A percentile compares a stretch with the other conserved stretches of the same genome.
phyloP scores from a whole-genome alignment of 768 basidiomycete species.

The Auriscalpium microsporum region DNA sequence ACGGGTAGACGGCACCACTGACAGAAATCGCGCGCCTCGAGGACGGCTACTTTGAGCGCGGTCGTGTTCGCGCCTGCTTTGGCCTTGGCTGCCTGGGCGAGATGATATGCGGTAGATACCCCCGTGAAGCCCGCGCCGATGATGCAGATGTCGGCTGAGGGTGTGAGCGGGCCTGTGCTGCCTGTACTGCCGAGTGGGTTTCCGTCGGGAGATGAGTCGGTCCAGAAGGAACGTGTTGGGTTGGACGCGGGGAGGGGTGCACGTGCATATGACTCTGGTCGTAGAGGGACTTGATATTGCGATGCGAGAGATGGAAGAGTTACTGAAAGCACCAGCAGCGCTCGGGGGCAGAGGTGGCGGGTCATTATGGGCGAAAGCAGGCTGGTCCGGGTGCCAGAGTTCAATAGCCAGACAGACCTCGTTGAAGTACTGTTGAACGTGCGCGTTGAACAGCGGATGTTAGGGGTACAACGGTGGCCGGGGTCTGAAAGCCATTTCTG shows the following conservation, averaged over 20 bases:
- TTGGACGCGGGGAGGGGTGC: slow-evolving; percentile 46
- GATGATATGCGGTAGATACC: slow-evolving; percentile 64
- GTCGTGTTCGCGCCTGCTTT: neutral
- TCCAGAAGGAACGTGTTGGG: slow-evolving; percentile 71
- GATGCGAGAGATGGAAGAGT: no score
- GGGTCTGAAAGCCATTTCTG: no score
- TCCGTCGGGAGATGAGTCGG: slow-evolving; percentile 40
- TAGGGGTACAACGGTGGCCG: no score
- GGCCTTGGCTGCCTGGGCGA: slow-evolving; percentile 30
- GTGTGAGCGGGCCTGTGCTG: slow-evolving; percentile 49
- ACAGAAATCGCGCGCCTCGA: slow-evolving; percentile 89
- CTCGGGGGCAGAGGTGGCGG: no score
- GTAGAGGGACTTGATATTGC: no score
- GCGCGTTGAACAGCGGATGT: no score
- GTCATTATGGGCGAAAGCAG: no score
- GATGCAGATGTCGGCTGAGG: slow-evolving; percentile 63
- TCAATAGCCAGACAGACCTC: no score
- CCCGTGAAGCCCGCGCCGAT: slow-evolving; percentile 80
- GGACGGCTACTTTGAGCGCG: slow-evolving; percentile 45
- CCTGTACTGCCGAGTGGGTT: slow-evolving; percentile 65
- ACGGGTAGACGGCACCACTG: slow-evolving; percentile 22
- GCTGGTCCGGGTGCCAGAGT: no score
- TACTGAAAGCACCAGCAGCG: no score
- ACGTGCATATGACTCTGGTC: no score
- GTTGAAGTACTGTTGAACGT: no score